phyloP scores from a whole-genome alignment of 768 basidiomycete species.

The Lactarius deliciosus region DNA sequence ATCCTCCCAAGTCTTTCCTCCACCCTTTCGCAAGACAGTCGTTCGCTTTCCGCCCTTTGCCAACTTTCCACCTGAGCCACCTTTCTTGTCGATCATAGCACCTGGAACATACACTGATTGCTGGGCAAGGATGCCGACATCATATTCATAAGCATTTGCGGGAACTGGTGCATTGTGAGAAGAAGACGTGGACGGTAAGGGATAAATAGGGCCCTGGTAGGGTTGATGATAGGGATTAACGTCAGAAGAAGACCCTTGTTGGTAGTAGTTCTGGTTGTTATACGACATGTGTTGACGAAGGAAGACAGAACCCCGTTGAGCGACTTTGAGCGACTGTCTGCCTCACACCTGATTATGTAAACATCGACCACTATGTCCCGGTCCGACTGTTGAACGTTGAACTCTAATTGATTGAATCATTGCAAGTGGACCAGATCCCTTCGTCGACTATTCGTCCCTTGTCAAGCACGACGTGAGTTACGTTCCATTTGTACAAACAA shows the following conservation, averaged over 20 bases:
- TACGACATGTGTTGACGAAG: constrained; percentile 40
- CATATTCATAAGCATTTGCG: constrained; percentile 90
- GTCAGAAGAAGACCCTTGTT: constrained; percentile 40
- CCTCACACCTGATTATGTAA: constrained; percentile 15
- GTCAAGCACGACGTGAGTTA: constrained; percentile 18
- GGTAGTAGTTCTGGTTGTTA: constrained; percentile 45
- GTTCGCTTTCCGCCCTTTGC: constrained; percentile 89
- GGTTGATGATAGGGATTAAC: constrained; percentile 82
- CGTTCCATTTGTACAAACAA: background rate
- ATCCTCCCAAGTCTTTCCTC: constrained; percentile 97
- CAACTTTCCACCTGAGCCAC: constrained; percentile 80
- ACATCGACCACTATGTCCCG: background rate
- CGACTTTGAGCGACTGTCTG: no score
- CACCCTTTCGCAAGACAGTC: constrained; percentile 94
- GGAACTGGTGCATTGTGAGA: constrained; percentile 76
- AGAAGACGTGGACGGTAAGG: constrained; percentile 60
- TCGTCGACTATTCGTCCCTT: constrained; percentile 12
- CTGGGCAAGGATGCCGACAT: constrained; percentile 86
- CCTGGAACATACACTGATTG: constrained; percentile 92
- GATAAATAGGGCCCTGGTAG: constrained; percentile 72
- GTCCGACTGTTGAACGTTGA: constrained; percentile 8
- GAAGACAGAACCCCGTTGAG: background rate
- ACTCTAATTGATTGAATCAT: constrained; percentile 11
- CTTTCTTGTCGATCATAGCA: constrained; percentile 85
- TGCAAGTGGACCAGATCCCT: background rate